A percentile compares a stretch with the other conserved stretches of the same genome.
phyloP scores from a whole-genome alignment of 2,329 filamentous ascomycete genomes.

The Mycocentrospora acerina region DNA sequence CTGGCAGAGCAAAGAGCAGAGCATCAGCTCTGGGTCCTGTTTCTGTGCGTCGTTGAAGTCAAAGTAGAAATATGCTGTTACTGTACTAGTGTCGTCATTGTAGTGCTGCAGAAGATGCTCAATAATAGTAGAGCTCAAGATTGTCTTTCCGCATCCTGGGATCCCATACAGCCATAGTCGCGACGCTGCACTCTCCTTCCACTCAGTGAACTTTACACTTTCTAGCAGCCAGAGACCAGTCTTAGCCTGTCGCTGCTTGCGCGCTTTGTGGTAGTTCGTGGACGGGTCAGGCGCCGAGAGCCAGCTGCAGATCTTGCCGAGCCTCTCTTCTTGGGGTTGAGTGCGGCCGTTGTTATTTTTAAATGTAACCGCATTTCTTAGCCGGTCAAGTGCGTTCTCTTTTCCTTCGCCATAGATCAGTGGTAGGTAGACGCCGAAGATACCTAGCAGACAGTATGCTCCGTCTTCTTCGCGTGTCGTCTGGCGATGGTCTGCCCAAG shows the following conservation, averaged over 20 bases:
- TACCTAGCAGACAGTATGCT: slow-evolving; percentile 14
- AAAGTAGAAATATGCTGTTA: slow-evolving; percentile 31
- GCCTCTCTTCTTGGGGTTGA: background rate
- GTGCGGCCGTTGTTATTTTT: background rate
- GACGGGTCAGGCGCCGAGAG: slow-evolving; percentile 41
- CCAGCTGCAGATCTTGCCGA: slow-evolving; percentile 27
- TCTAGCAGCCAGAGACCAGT: slow-evolving; percentile 43
- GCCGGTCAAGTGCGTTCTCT: slow-evolving; percentile 14
- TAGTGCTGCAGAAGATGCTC: slow-evolving; percentile 25
- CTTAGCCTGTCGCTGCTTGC: slow-evolving; percentile 28
- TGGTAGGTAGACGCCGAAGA: slow-evolving; percentile 13
- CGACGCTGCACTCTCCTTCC: slow-evolving; percentile 33
- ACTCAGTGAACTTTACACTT: slow-evolving; percentile 24
- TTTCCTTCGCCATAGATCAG: slow-evolving; percentile 29
- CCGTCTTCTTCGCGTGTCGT: slow-evolving; percentile 19
- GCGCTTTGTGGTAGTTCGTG: slow-evolving; percentile 36
- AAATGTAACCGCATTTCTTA: background rate
- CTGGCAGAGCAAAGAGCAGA: slow-evolving; percentile 44
- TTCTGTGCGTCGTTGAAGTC: slow-evolving; percentile 44
- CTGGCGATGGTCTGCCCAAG: slow-evolving; percentile 13
- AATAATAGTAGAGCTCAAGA: slow-evolving; percentile 44
- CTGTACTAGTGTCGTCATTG: slow-evolving; percentile 5
- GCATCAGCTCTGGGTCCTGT: slow-evolving; percentile 34
- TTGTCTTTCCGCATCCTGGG: slow-evolving; percentile 47
- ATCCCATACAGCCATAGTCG: slow-evolving; percentile 45